A percentile compares a stretch with the other conserved stretches of the same genome.
Evolutionary conservation across 805 yeast genomes (phyloP).

Genomic region (fission yeast (Schizosaccharomyces pombe)): DNA sequence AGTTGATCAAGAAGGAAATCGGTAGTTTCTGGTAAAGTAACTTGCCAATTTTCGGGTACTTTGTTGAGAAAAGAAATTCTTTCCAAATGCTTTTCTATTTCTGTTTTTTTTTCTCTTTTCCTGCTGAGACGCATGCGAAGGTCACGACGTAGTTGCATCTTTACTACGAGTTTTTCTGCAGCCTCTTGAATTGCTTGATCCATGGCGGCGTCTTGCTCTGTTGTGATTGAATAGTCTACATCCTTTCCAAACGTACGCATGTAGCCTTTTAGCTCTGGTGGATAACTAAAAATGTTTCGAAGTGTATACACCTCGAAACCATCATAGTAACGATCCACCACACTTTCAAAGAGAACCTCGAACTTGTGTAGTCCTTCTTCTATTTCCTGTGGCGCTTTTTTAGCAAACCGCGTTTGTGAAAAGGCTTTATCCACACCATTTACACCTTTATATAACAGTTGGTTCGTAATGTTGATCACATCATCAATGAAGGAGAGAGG

Average conservation of each 20-base stretch:
- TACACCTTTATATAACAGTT: slow-evolving; percentile 2
- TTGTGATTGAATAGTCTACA: not conserved
- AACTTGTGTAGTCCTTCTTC: slow-evolving; percentile 5
- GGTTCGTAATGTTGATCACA: slow-evolving; percentile 3
- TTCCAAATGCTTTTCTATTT: not conserved
- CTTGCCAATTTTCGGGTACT: not conserved
- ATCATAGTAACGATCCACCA: slow-evolving; percentile 3
- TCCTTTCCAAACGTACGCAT: not conserved
- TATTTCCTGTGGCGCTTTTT: not conserved
- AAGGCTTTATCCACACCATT: not conserved
- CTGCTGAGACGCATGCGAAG: not conserved
- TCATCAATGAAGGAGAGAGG: slow-evolving; percentile 5
- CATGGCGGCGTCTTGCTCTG: not conserved
- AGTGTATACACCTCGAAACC: not conserved
- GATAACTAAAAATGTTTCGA: not conserved
- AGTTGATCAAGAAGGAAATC: slow-evolving; percentile 3
- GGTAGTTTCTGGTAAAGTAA: slow-evolving; percentile 1
- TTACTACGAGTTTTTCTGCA: not conserved
- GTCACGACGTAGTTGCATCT: not conserved
- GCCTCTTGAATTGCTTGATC: not conserved
- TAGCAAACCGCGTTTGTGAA: not conserved
- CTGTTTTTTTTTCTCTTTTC: not conserved
- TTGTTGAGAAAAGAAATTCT: not conserved
- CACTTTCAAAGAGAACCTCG: not conserved
- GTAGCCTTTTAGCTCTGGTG: not conserved